Evolutionary conservation across 495 filamentous ascomycete species (phyloP).

Genomic region (Opeltia flavorubescens): DNA sequence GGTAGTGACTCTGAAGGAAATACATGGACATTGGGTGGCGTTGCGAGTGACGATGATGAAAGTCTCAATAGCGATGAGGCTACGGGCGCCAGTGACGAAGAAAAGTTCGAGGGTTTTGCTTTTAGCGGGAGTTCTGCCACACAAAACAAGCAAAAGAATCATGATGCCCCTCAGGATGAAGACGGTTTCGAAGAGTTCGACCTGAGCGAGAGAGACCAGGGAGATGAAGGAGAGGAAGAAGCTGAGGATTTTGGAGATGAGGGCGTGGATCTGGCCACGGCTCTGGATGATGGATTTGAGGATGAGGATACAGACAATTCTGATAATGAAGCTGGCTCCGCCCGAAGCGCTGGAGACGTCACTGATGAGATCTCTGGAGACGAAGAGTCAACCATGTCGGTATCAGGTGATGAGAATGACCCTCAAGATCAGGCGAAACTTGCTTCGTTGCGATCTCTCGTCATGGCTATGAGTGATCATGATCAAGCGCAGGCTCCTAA

Average conservation of each 20-base stretch:
- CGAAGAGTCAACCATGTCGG: slow-evolving; percentile 33
- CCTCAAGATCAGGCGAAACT: slow-evolving; percentile 43
- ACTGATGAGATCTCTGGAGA: slow-evolving; percentile 36
- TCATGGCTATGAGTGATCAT: slow-evolving; percentile 43
- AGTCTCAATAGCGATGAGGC: slow-evolving; percentile 90
- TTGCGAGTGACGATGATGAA: slow-evolving; percentile 60
- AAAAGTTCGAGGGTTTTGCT: slow-evolving; percentile 59
- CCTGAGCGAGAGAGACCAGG: slow-evolving; percentile 42
- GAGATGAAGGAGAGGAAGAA: slow-evolving; percentile 36
- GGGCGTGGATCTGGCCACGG: slow-evolving; percentile 69
- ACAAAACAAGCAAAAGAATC: slow-evolving; percentile 18
- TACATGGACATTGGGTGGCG: slow-evolving; percentile 70
- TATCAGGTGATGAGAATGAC: slow-evolving; percentile 47
- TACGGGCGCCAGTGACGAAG: slow-evolving; percentile 78
- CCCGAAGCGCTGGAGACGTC: slow-evolving; percentile 24
- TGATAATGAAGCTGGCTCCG: slow-evolving; percentile 17
- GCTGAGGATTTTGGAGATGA: slow-evolving; percentile 66
- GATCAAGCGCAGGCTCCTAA: slow-evolving; percentile 19
- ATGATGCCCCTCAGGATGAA: slow-evolving; percentile 17
- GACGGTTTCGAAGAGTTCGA: slow-evolving; percentile 27
- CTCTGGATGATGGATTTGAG: slow-evolving; percentile 55
- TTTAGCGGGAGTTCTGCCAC: slow-evolving; percentile 55
- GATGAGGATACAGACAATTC: slow-evolving; percentile 18
- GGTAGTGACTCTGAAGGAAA: slow-evolving; percentile 82
- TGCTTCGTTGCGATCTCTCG: slow-evolving; percentile 51